phyloP scores from a whole-genome alignment of 306 rosid species.

The Cicer chorassanicum region DNA sequence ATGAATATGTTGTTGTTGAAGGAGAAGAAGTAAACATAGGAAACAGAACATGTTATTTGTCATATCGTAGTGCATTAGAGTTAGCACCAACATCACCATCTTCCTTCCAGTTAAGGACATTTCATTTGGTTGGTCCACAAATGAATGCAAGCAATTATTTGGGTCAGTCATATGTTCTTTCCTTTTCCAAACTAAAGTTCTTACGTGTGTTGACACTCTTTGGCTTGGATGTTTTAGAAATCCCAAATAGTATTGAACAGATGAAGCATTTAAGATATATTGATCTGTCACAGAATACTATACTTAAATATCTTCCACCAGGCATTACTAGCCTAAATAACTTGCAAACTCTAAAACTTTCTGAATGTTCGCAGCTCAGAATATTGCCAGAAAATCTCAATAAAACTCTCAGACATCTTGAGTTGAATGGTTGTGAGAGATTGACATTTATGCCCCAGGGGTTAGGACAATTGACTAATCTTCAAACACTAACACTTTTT shows the following conservation, averaged over 20 bases:
- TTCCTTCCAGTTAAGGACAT: constrained; percentile 40
- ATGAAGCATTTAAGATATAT: constrained; percentile 48
- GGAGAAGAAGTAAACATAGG: background rate
- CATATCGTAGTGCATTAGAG: background rate
- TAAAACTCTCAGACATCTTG: constrained; percentile 44
- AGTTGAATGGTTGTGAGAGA: constrained; percentile 9
- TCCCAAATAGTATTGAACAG: constrained; percentile 26
- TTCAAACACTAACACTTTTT: constrained; percentile 41
- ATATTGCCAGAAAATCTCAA: constrained; percentile 40
- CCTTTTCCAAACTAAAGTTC: constrained; percentile 7
- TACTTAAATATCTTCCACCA: constrained; percentile 11
- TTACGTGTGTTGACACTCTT: constrained; percentile 41
- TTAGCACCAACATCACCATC: background rate
- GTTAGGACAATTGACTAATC: constrained; percentile 17
- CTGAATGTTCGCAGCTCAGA: background rate
- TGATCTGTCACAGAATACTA: constrained; percentile 19
- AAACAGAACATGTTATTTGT: constrained; percentile 27
- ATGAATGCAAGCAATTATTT: background rate
- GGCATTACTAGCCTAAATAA: constrained; percentile 19
- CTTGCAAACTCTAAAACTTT: constrained; percentile 42
- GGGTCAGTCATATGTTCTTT: background rate
- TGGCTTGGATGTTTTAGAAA: background rate
- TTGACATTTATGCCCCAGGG: constrained; percentile 43
- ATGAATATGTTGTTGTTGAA: background rate
- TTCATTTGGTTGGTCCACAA: background rate